phyloP scores from a whole-genome alignment of 352 stramenopile species.

The Phytophthora agathidicida region DNA sequence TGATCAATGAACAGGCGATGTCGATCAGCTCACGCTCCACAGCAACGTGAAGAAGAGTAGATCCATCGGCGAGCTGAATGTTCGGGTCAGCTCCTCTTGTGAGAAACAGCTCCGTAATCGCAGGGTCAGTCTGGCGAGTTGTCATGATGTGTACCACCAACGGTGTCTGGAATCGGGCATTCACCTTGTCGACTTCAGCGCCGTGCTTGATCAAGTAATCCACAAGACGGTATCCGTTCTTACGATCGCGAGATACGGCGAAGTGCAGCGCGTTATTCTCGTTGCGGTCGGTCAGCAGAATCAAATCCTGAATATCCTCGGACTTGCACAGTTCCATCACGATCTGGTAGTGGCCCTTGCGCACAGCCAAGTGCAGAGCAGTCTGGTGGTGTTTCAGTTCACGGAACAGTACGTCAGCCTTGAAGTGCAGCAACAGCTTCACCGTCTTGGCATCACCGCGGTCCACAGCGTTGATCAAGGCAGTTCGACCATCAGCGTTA shows the following conservation, averaged over 20 bases:
- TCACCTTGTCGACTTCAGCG: constrained; percentile 85
- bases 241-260: constrained; percentile 79
- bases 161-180: constrained; percentile 77
- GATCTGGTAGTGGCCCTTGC: constrained; percentile 86
- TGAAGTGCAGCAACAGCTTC: constrained; percentile 81
- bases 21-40: constrained; percentile 86
- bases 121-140: constrained; percentile 81
- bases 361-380: constrained; percentile 79
- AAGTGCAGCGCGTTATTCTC: constrained; percentile 89
- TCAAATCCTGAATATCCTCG: constrained; percentile 62
- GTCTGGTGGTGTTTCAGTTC: constrained; percentile 89
- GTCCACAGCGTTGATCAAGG: constrained; percentile 82
- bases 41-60: constrained; percentile 82
- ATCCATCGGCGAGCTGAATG: constrained; percentile 79
- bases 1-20: constrained; percentile 75
- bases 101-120: constrained; percentile 80
- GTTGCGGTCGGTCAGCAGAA: constrained; percentile 81
- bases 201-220: constrained; percentile 88
- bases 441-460: constrained; percentile 75
- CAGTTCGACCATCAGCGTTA: constrained; percentile 77
- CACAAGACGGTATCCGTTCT: constrained; percentile 81
- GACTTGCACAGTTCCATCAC: constrained; percentile 88
- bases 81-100: constrained; percentile 68
- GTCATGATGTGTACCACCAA: constrained; percentile 88
- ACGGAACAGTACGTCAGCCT: constrained; percentile 85